Percentiles rank a stretch among this genome's conserved stretches.
phyloP scores from a whole-genome alignment of 192 early-diverging fungal species.

The Spizellomyces punctatus region DNA sequence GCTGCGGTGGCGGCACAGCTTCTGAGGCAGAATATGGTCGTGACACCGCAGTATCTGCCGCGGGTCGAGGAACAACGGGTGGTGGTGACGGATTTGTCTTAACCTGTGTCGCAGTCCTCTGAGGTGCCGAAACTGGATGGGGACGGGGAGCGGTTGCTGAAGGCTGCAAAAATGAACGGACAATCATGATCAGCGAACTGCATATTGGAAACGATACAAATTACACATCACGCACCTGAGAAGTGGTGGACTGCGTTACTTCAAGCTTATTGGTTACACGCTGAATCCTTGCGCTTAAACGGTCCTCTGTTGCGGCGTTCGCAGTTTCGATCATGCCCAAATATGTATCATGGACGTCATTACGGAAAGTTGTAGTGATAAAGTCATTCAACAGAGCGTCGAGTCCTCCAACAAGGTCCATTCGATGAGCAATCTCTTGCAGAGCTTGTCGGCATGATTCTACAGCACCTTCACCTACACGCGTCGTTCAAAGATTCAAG shows the following conservation, averaged over 20 bases:
- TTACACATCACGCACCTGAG: not conserved
- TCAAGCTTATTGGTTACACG: slow-evolving; percentile 1
- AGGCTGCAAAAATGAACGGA: no score
- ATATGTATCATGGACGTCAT: slow-evolving; percentile 10
- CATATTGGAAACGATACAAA: no score
- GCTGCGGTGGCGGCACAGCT: not conserved
- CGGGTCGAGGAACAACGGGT: not conserved
- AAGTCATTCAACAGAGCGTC: slow-evolving; percentile 13
- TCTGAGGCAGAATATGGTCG: not conserved
- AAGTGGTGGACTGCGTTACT: not conserved
- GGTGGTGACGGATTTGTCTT: not conserved
- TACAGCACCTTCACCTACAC: slow-evolving; percentile 23
- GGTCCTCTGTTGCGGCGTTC: slow-evolving; percentile 1
- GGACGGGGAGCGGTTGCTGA: no score
- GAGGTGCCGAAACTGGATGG: not conserved
- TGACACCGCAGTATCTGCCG: no score
- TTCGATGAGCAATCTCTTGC: not conserved
- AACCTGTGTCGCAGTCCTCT: slow-evolving; percentile 4
- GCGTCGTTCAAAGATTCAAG: no score
- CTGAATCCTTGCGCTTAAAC: slow-evolving; percentile 7
- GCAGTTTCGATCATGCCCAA: slow-evolving; percentile 19
- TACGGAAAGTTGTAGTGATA: slow-evolving; percentile 13
- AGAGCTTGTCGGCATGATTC: slow-evolving; percentile 5
- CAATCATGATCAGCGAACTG: no score
- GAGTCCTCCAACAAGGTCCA: slow-evolving; percentile 23